Base-by-base conservation (phyloP, 306 rosid species). In the Cajanus cajan region DNA sequence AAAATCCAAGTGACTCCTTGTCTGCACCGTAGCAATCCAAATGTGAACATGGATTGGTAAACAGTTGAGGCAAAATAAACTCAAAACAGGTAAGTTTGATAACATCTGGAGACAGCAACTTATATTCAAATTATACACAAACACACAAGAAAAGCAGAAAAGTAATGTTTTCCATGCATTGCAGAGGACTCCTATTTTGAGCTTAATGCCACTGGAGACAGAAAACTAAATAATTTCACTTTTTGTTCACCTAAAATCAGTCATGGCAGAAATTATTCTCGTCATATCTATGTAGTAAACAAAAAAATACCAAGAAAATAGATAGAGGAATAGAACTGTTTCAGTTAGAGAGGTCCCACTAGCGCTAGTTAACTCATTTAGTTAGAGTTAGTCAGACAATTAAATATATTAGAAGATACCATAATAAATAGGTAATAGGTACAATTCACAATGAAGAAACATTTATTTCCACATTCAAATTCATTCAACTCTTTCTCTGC, bases 1-100 rank as follows among this genome's bases (percentile, higher is more conserved):
- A 76, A 92, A 94, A 72, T 94, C 97, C 61, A 33, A 79, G 76
- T 92, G 97, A 65, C 36, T 78, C 64, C 98, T 87, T 13, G 89
- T 92, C 97, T 94, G 85, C 81, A 83, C 3, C 83, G n/a, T 58
- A 45, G 65, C 50, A 59, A 50, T 21, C 74, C 74, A 72, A 45
- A 51, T 44, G 61, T 70, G 11, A 72, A 65, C n/a, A 55, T 22
- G 0, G 31, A 78, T 40, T 4, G 44, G 44, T 55, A 80, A 79
- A 77, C 47, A 52, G 31, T 2, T 76, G 62, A 47, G 71, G 48
- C 57, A 76, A 74, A 77, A 25, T 18, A 22, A 55, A 31, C 62
- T 66, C 47, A 37, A 36, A 41, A 34, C 41, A 9, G 28, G 4
- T 50, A 19, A 0, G 51, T 67, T 57, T 34, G 39, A 68, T 22